Base-by-base conservation (phyloP, 257 asterid species). In the Handroanthus guayacan region DNA sequence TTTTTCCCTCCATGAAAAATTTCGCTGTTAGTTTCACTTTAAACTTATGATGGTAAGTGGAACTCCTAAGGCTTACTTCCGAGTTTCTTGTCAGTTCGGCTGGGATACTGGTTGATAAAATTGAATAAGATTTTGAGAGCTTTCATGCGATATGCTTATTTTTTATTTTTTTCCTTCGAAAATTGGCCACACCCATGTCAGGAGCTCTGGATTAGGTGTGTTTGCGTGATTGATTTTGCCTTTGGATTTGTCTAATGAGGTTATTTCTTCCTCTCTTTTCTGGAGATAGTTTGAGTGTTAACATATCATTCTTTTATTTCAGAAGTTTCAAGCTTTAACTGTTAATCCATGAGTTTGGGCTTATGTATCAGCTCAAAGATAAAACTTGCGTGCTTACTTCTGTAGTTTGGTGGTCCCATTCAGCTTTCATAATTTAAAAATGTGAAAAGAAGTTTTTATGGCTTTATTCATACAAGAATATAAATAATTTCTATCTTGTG, bases 381-480 rank as follows among this genome's bases (percentile, higher is more conserved):
- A 4, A 18, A 16, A 25, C 17, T 50, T 34, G 52, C 9, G 2
- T 52, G 63, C 75, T 52, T 69, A 31, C 51, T 8, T 7, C 52
- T 16, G 64, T 61, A 3, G 65, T 12, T 17, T 34, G 51, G 51
- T 36, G 18, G 44, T n/a, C 36, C 12, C 51, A 4, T 57, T 18
- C 57, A 45, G 36, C 47, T 60, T 72, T 48, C 34, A 43, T 44
- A 60, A 72, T 44, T 44, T 72, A 6, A 16, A 16, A 20, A 48
- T 44, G 60, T 72, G 77, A 48, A 44, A 72, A 58, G 43, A 50
- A 47, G 31, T 13, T 68, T 68, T 0, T 48, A 3, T 31, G 73
- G 55, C 10, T 38, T 20, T 44, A 34, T 67, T 50, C 58, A 31
- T 25, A 48, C 61, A 68, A 36, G 20, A 31, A 48, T 18, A 13